Evolutionary conservation across 257 asterid species (phyloP), one percentile per base, ranked within the genome.

Genomic region (Galeopsis tetrahit): DNA sequence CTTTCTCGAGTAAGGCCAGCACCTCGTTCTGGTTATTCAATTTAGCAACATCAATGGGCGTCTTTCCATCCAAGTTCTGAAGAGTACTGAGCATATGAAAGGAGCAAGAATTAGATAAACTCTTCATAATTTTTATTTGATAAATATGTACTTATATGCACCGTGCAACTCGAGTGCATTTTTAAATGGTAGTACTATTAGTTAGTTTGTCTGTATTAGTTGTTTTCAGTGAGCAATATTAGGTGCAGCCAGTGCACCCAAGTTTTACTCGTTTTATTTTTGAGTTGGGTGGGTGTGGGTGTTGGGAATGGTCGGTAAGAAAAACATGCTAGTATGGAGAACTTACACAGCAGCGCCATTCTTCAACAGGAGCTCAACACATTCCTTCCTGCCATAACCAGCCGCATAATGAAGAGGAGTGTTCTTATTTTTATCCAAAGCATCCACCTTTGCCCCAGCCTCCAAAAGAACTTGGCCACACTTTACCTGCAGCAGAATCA

Each of bases 341-440:
- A 61, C 96, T 87, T 92, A 95, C 99, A 95, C 99, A 36, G 99
- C 98, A 31, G 99, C 98, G 3, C 98, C 99, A 35, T 89, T 88
- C 68, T 92, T 94, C 66, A 95, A 85, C 55, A 95, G 86, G 72
- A 95, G 96, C 71, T 90, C 96, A 17, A 95, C 98, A 14, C 98
- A 95, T 17, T 95, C 98, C 88, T 92, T 95, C 76, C 93, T 83
- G 64, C 99, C 99, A 75, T 95, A 95, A 55, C 99, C 99, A 10
- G 99, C 98, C 7, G 99, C 99, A 72, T 95, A 95, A 73, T 95
- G 99, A 60, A 95, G 99, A 63, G 99, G 96, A 42, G 98, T 92
- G 87, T 95, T 95, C 91, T 95, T 95, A 62, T 92, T 95, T 87
- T 90, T 90, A 75, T 95, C 99, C 88, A 95, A 81, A 57, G 88